phyloP scores from a whole-genome alignment of 768 basidiomycete genomes.

The Suillus subluteus region DNA sequence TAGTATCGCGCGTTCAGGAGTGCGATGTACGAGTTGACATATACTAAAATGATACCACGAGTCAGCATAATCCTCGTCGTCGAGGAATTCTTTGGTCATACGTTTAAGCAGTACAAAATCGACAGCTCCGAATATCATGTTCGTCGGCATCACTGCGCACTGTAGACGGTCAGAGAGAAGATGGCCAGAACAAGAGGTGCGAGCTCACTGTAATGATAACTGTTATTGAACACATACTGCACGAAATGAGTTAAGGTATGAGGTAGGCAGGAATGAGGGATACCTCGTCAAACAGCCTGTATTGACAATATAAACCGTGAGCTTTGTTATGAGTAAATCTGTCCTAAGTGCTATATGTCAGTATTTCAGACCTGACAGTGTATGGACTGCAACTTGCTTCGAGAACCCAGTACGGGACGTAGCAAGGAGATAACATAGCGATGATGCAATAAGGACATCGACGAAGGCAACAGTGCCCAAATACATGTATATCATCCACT shows the following conservation, averaged over 20 bases:
- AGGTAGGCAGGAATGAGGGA: no score
- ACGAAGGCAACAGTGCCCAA: neutral
- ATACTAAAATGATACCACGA: neutral
- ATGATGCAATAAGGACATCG: no score
- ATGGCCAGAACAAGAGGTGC: neutral
- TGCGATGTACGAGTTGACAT: slow-evolving; percentile 7
- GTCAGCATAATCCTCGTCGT: neutral
- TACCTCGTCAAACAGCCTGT: no score
- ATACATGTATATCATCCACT: neutral
- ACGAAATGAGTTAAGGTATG: no score
- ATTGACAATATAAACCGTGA: no score
- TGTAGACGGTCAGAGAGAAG: neutral
- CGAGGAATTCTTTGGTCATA: neutral
- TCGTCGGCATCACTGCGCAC: slow-evolving; percentile 1
- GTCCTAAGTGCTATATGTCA: no score
- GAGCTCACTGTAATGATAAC: neutral
- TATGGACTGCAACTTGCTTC: no score
- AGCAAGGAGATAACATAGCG: no score
- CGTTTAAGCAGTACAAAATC: neutral
- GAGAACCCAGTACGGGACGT: no score
- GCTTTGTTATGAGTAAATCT: no score
- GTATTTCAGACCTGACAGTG: no score
- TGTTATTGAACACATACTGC: no score
- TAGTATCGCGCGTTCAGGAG: slow-evolving; percentile 7
- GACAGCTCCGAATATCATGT: neutral